These are phyloP conservation scores for Cucurbita argyrosperma DNA, from an alignment of 306 rosid genomes.

Conservation along the genomic window DNA sequence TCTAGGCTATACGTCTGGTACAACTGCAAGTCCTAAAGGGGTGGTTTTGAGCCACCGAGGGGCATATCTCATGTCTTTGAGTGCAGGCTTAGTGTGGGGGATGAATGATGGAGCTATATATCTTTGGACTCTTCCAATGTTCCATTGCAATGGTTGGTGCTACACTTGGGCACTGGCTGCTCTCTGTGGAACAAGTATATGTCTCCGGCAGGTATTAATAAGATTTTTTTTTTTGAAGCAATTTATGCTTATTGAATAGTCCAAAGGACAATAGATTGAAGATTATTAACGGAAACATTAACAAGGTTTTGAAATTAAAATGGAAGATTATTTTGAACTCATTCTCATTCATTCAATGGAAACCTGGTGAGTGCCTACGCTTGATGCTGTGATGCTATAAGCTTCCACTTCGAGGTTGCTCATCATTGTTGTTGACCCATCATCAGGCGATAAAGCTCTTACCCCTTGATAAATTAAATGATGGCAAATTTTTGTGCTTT, in stretches of 20 bases:
- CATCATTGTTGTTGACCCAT: neutral
- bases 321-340: neutral
- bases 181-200: constrained; percentile 64
- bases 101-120: constrained; percentile 83
- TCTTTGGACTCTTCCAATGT: constrained; percentile 93
- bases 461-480: neutral
- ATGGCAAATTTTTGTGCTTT: neutral
- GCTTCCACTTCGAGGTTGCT: neutral
- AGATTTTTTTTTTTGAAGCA: neutral
- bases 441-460: neutral
- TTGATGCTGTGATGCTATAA: neutral
- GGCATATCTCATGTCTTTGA: constrained; percentile 51
- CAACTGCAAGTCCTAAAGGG: constrained; percentile 93
- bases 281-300: neutral
- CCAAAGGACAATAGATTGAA: neutral
- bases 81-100: constrained; percentile 62
- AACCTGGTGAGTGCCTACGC: neutral
- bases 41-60: constrained; percentile 91
- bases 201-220: constrained; percentile 70
- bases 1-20: constrained; percentile 88
- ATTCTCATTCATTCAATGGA: neutral
- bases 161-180: constrained; percentile 87
- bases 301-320: neutral
- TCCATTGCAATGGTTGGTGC: constrained; percentile 98
- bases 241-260: neutral